Base-by-base conservation (phyloP, 768 basidiomycete species). In the Mycena metata region DNA sequence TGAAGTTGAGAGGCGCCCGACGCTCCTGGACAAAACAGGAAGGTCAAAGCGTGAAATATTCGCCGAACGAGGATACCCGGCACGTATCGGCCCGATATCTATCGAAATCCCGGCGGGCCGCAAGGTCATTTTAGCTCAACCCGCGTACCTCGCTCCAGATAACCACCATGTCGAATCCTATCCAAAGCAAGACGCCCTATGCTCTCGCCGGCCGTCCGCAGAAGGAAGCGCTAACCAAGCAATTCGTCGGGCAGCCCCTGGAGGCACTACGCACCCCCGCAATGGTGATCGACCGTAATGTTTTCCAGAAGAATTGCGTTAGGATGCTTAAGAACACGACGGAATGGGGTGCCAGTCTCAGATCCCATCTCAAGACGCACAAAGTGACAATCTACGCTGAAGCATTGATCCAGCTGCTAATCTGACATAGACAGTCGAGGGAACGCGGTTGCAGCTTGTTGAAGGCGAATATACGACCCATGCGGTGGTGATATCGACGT, bases 281-380 rank as follows among this genome's bases (percentile, higher is more conserved):
- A 2, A 79, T 94, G 69, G 82, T 96, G 67, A 88, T 96, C 69
- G 93, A 96, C 79, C 87, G 91, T 26, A 83, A 85, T 11, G 69
- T 89, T 11, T 95, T 96, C 77, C 87, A 87, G 41, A 78, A 84
- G 35, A 96, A 96, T 76, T 95, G 93, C 77, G 85, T 85, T 13
- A 80, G 77, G 64, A 94, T 96, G 90, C 90, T 92, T 70, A 76
- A 81, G 55, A 89, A 87, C 46, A 88, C 92, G 16, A 83, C 83
- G 61, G 82, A 84, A 30, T 91, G 91, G 86, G 90, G 89, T 2
- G 89, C 92, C 17, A 82, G 74, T 11, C 96, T 96, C 77, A 84
- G 95, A 54, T 92, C 90, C 5, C 95, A 96, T 78, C 84, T 96
- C 59, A 96, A 96, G 80, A 92, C 91, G 0, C 92, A 94, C 76